Percentiles rank a stretch among this genome's conserved stretches.
Conservation (phyloP, 1,284 basidiomycete species). For the Hymenochaete sp. region DNA sequence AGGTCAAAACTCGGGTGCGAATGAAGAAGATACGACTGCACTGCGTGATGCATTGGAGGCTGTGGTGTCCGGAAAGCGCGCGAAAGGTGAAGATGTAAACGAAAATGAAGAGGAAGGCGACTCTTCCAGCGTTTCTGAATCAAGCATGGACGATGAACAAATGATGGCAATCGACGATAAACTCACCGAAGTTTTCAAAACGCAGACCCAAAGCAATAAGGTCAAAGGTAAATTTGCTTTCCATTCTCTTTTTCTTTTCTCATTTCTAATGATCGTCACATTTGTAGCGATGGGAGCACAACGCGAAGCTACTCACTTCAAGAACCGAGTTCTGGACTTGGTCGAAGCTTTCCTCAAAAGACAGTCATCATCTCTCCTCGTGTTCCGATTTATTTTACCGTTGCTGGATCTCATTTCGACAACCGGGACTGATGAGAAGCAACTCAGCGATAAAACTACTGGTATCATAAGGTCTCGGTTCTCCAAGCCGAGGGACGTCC, state of each 20-base stretch:
- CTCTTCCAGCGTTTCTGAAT: conserved; percentile 33
- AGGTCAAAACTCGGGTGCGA: conserved; percentile 30
- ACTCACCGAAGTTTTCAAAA: conserved; percentile 81
- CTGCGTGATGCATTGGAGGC: conserved; percentile 72
- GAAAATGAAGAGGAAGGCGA: conserved; percentile 40
- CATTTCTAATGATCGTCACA: conserved; percentile 1
- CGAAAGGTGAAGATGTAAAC: conserved; percentile 41
- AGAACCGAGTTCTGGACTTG: conserved; percentile 89
- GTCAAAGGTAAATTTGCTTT: conserved; percentile 39
- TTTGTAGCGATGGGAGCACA: conserved; percentile 52
- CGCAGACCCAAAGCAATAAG: conserved; percentile 52
- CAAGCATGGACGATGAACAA: conserved; percentile 89
- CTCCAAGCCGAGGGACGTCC: conserved; percentile 65
- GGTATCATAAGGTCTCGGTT: conserved; percentile 72
- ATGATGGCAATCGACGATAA: conserved; percentile 96
- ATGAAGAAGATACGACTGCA: conserved; percentile 49
- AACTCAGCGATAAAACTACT: conserved; percentile 78
- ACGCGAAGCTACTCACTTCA: conserved; percentile 86
- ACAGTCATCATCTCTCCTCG: conserved; percentile 60
- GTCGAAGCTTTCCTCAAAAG: conserved; percentile 78
- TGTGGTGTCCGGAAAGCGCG: conserved; percentile 67
- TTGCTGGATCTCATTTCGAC: conserved; percentile 66
- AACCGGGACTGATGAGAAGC: conserved; percentile 67
- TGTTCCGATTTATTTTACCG: conserved; percentile 65
- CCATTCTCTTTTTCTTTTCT: conserved; percentile 1